Conservation (phyloP, 164 flowering plant genomes). For the Vitis labrusca region DNA sequence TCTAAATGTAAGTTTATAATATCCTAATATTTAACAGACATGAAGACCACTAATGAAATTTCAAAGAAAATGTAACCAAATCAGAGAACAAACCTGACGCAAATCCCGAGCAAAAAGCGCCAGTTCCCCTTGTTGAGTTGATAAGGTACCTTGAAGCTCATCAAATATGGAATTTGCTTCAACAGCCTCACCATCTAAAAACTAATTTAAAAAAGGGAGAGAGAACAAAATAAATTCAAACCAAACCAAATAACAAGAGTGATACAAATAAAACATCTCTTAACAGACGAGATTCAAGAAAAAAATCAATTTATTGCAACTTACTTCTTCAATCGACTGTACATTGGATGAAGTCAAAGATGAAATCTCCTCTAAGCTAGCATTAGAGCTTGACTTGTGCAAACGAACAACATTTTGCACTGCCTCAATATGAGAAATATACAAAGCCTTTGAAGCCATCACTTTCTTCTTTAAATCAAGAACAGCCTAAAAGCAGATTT, state of each 20-base stretch:
- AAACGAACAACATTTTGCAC: constrained; percentile 84
- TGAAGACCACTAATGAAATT: neutral
- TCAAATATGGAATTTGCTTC: constrained; percentile 62
- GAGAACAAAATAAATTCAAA: neutral
- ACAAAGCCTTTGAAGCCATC: constrained; percentile 53
- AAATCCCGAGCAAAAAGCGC: constrained; percentile 77
- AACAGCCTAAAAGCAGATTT: constrained; percentile 43
- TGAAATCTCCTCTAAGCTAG: constrained; percentile 72
- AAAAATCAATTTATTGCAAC: constrained; percentile 6
- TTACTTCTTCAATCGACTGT: constrained; percentile 60
- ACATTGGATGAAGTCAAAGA: constrained; percentile 49
- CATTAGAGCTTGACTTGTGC: constrained; percentile 76
- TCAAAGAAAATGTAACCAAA: neutral
- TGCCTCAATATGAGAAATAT: constrained; percentile 78
- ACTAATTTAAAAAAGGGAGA: constrained; percentile 32
- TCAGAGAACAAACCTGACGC: constrained; percentile 60
- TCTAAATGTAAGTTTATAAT: no score
- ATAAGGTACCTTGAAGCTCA: constrained; percentile 64
- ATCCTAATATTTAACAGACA: neutral
- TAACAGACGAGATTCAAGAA: neutral
- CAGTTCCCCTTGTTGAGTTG: constrained; percentile 82
- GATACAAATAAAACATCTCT: neutral
- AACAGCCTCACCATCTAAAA: constrained; percentile 46
- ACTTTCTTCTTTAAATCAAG: constrained; percentile 66
- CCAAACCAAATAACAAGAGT: neutral